Evolutionary conservation across 169 alveolate genomes (phyloP).

Genomic region (Plasmodium sp.): DNA sequence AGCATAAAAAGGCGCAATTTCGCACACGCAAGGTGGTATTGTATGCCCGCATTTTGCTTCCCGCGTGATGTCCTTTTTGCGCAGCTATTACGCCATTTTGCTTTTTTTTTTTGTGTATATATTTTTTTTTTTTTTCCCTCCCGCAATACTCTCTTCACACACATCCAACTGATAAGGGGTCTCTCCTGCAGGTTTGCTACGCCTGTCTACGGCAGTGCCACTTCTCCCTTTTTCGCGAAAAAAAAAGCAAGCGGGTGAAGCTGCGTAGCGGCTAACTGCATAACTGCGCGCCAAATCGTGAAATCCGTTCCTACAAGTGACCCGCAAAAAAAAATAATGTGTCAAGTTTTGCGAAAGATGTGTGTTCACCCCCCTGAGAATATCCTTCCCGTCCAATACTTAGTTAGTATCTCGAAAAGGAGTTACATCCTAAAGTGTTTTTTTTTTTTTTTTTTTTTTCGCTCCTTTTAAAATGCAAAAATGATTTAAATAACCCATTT

Average conservation of each 20-base stretch:
- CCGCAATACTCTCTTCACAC: not conserved
- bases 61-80: not conserved
- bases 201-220: not conserved
- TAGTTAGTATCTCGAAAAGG: not conserved
- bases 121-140: not conserved
- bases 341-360: not conserved
- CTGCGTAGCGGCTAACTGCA: not conserved
- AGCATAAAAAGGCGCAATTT: not conserved
- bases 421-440: not conserved
- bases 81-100: not conserved
- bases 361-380: not conserved
- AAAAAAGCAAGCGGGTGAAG: not conserved
- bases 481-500: not conserved
- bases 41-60: not conserved
- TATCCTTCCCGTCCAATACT: not conserved
- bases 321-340: not conserved
- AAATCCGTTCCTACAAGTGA: not conserved
- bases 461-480: not conserved
- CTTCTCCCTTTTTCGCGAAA: not conserved
- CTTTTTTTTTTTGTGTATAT: not conserved
- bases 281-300: not conserved
- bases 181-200: not conserved
- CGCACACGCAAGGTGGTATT: not conserved
- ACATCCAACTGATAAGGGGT: not conserved
- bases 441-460: too few relatives aligned